Evolutionary conservation across 768 basidiomycete species (phyloP).

Genomic region (Agrocybe praecox): DNA sequence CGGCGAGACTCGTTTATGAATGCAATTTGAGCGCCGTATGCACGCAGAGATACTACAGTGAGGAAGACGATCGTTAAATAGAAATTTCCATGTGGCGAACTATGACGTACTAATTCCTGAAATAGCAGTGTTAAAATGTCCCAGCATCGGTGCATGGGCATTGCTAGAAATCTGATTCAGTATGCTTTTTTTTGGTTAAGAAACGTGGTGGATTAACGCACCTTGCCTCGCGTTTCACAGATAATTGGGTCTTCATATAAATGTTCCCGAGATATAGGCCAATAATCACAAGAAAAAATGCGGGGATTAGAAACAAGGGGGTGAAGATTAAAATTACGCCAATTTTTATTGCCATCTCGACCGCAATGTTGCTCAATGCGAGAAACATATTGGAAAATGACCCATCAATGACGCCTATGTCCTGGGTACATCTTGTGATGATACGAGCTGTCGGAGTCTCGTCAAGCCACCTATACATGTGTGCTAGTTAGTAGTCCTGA

Average conservation of each 20-base stretch:
- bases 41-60: slow-evolving; percentile 56
- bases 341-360: slow-evolving; percentile 40
- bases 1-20: slow-evolving; percentile 50
- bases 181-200: not conserved
- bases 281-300: slow-evolving; percentile 37
- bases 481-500: not conserved
- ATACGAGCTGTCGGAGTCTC: slow-evolving; percentile 16
- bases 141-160: slow-evolving; percentile 42
- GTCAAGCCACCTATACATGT: slow-evolving; percentile 31
- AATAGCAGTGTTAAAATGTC: slow-evolving; percentile 49
- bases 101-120: slow-evolving; percentile 47
- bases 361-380: slow-evolving; percentile 27
- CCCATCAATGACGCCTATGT: slow-evolving; percentile 48
- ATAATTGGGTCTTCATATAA: slow-evolving; percentile 45
- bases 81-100: not conserved
- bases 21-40: slow-evolving; percentile 45
- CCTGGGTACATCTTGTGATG: slow-evolving; percentile 20
- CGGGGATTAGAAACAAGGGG: slow-evolving; percentile 47
- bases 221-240: slow-evolving; percentile 43
- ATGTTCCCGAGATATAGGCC: slow-evolving; percentile 44
- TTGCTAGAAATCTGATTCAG: slow-evolving; percentile 16
- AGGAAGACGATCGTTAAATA: not conserved
- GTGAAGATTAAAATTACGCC: slow-evolving; percentile 42
- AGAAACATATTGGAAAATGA: slow-evolving; percentile 28
- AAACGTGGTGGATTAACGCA: not conserved